Evolutionary conservation across 108 stramenopile genomes (phyloP), one percentile per base, ranked within the genome.

Genomic region (Pseudonitzschia pungens): DNA sequence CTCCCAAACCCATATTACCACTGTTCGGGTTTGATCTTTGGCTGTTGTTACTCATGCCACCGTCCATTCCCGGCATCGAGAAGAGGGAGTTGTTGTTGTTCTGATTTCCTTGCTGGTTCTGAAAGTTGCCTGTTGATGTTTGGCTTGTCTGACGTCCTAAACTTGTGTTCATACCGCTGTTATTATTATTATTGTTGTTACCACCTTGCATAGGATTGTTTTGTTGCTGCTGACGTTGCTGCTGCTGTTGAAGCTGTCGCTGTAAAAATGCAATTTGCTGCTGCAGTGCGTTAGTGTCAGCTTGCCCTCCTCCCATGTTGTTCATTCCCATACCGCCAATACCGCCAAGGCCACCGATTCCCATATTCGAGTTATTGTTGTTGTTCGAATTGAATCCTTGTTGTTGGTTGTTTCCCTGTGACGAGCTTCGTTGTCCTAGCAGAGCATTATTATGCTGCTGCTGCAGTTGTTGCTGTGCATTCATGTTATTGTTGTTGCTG

Each of bases 201-300:
- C 36, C 9, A 4, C 4, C 24, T 10, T 55, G 54, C 16, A 26
- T 24, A 2, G 54, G 24, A 26, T 52, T 52, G 67, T 7, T 22
- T 21, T 70, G 55, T 27, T 70, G 70, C 33, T 70, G 69, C 18
- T 69, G 69, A n/a, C 36, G 67, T 58, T 58, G 60, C 16, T 62
- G 60, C 16, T 62, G 60, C 32, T 62, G 33, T 41, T 62, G 60
- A 5, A 78, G 59, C 59, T 78, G 77, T 14, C 77, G 65, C 51
- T 78, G 77, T 28, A 78, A 54, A 55, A 72, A 52, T 9, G 71
- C 71, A 53, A 78, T 78, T 48, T 78, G 71, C 67, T 78, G 77
- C 45, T 73, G 77, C 48, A 78, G 43, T 21, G 72, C 55, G 36
- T 27, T 65, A 12, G 73, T 58, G 54, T 79, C 68, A 8, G 14